A percentile compares a stretch with the other conserved stretches of the same genome.
Evolutionary conservation across 371 early-diverging fungal genomes (phyloP).

Genomic region (Gilbertella persicaria): DNA sequence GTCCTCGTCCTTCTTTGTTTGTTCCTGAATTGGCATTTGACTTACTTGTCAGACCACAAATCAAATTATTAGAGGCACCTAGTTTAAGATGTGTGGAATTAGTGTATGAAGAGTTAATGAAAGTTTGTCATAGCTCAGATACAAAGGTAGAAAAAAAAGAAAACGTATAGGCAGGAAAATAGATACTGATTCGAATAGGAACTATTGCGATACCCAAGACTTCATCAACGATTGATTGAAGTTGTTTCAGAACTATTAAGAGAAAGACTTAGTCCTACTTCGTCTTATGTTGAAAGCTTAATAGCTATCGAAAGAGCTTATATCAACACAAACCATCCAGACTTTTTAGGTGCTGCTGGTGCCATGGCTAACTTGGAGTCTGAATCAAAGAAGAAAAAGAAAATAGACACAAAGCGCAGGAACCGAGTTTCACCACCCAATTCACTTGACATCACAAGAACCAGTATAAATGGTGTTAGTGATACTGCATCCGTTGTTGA

Average conservation of each 20-base stretch:
- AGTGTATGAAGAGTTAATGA: constrained; percentile 87
- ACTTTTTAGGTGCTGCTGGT: constrained; percentile 81
- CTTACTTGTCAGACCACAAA: constrained; percentile 82
- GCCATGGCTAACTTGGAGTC: constrained; percentile 64
- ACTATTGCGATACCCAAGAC: constrained; percentile 69
- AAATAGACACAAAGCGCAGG: constrained; percentile 25
- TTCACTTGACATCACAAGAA: neutral
- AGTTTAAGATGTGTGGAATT: constrained; percentile 83
- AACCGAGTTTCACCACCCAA: constrained; percentile 14
- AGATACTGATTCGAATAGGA: constrained; percentile 44
- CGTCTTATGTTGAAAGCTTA: constrained; percentile 76
- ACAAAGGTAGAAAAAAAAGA: constrained; percentile 12
- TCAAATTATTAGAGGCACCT: constrained; percentile 78
- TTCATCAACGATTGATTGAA: constrained; percentile 77
- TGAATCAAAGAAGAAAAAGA: constrained; percentile 37
- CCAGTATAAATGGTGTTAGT: neutral
- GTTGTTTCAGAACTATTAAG: constrained; percentile 80
- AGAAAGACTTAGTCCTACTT: constrained; percentile 74
- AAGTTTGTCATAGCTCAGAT: constrained; percentile 86
- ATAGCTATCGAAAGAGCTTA: constrained; percentile 87
- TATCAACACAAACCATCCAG: constrained; percentile 93
- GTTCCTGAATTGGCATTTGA: constrained; percentile 93
- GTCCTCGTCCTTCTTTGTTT: constrained; percentile 85
- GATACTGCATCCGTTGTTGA: constrained; percentile 23
- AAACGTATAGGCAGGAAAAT: too few relatives aligned